Conservation (phyloP, 1,139 yeast genomes). For the Geotrichum aggregatum region DNA sequence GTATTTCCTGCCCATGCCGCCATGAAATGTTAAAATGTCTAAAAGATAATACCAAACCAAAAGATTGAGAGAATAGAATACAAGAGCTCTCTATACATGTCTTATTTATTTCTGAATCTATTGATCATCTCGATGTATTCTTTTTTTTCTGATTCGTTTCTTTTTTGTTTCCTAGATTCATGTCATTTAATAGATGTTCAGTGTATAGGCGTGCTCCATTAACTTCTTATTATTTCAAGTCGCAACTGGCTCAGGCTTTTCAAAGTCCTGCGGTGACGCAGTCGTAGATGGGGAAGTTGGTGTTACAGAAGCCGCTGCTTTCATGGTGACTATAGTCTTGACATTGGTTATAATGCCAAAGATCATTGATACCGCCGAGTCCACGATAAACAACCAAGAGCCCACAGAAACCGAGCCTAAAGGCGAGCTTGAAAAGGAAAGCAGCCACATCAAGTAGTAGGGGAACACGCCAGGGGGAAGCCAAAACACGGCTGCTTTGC, state of each 20-base stretch:
- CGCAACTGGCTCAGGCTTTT: neutral
- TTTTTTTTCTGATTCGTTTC: neutral
- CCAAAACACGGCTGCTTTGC: constrained; percentile 58
- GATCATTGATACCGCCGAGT: constrained; percentile 27
- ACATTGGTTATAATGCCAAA: constrained; percentile 3
- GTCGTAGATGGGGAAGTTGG: neutral
- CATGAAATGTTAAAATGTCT: neutral
- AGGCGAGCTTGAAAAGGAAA: constrained; percentile 59
- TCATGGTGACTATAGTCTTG: neutral
- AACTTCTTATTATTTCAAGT: no score
- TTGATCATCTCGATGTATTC: neutral
- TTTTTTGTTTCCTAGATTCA: neutral
- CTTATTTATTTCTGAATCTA: neutral
- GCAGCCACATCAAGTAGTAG: constrained; percentile 49
- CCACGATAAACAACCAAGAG: constrained; percentile 39
- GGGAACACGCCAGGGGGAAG: constrained; percentile 61
- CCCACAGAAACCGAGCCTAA: constrained; percentile 41
- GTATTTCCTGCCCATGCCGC: constrained; percentile 23
- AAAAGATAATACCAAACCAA: neutral
- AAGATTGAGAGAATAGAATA: neutral
- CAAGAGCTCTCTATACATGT: neutral
- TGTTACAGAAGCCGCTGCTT: neutral
- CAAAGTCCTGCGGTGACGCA: neutral
- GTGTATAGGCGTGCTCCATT: no score
- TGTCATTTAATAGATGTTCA: no score